These are phyloP conservation scores for Chalciporus piperatus DNA, from an alignment of 768 basidiomycete genomes.

Conservation along the genomic window DNA sequence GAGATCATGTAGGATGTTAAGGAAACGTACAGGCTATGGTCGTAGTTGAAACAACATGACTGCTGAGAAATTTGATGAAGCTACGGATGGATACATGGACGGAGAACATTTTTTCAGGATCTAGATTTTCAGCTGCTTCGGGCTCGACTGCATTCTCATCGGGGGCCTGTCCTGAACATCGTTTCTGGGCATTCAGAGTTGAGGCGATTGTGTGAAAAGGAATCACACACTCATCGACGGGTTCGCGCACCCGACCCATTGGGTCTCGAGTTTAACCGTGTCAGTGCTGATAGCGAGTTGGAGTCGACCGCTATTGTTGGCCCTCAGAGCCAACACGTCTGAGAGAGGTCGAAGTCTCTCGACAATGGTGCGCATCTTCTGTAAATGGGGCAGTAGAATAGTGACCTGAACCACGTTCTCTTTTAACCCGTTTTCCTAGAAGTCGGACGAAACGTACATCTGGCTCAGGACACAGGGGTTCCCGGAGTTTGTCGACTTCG, in stretches of 20 bases:
- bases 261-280: constrained; percentile 72
- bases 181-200: constrained; percentile 1
- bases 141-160: constrained; percentile 34
- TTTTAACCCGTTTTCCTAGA: not conserved
- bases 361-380: constrained; percentile 73
- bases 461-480: constrained; percentile 84
- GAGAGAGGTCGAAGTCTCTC: constrained; percentile 73
- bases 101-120: constrained; percentile 57
- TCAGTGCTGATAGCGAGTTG: constrained; percentile 61
- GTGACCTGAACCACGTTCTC: constrained; percentile 52
- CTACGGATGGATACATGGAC: constrained; percentile 71
- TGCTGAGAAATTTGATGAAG: constrained; percentile 78
- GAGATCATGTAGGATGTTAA: not conserved
- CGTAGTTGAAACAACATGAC: constrained; percentile 76
- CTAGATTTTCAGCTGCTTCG: constrained; percentile 38
- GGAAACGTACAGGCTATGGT: constrained; percentile 77
- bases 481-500: constrained; percentile 68
- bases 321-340: constrained; percentile 63
- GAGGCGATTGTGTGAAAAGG: not conserved
- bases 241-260: constrained; percentile 72
- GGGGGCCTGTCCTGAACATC: constrained; percentile 19
- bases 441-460: constrained; percentile 52
- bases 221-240: constrained; percentile 48
- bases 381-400: constrained; percentile 71
- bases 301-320: constrained; percentile 60